Evolutionary conservation across 495 filamentous ascomycete species (phyloP), one percentile per base, ranked within the genome.

Genomic region (Barbatosphaeria neglecta): DNA sequence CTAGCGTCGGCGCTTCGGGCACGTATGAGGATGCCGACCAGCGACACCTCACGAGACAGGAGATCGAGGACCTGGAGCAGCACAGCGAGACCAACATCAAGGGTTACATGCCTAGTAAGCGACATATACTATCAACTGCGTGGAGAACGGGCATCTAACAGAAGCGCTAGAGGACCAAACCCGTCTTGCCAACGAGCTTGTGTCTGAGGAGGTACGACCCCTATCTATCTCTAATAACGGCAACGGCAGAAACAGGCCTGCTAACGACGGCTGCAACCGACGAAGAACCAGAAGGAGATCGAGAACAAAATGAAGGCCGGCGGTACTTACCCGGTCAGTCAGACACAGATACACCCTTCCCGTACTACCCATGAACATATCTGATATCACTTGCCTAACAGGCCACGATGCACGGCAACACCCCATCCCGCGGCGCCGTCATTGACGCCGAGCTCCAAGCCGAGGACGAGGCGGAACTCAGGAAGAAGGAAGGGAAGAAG

Each of bases 341-440:
- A n/a, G n/a, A n/a, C n/a, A n/a, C n/a, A n/a, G 6, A 15, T 33
- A 33, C 11, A 33, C 28, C 28, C 6, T 13, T 4, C n/a, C n/a
- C 8, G 15, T 11, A 33, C 4, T 33, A 3, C 28, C 28, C 2
- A 9, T 15, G 28, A 11, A 11, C 9, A 6, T 13, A 2, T 33
- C 8, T 33, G 15, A 2, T 33, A 3, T 13, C 6, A 11, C 8
- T 11, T 9, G 11, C 13, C 15, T 22, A 11, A 20, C 33, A 88
- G 82, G 84, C 84, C n/a, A 75, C 68, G 22, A 57, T 73, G 49
- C 81, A 88, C 50, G 83, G 85, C 7, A 82, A 87, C 50, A 60
- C 80, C 55, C 85, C 85, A 8, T 84, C 78, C 8, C 75, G 68
- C 51, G 84, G 85, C 2, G 85, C 84, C 8, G 66, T 82, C 64